phyloP scores from a whole-genome alignment of 495 filamentous ascomycete species.

The Xylaria nigripes region DNA sequence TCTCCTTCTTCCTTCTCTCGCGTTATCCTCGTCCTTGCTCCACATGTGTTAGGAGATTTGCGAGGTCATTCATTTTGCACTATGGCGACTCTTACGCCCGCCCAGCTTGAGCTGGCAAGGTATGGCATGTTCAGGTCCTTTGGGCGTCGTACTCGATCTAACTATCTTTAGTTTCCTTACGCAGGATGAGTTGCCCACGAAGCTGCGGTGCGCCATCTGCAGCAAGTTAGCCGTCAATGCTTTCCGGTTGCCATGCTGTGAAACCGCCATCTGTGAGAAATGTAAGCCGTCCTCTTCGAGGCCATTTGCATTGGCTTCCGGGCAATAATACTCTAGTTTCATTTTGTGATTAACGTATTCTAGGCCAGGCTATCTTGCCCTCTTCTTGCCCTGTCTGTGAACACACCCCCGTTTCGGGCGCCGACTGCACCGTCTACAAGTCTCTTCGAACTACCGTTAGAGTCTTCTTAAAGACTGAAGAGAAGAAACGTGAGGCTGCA shows the following conservation, averaged over 20 bases:
- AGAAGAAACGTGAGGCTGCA: constrained; percentile 66
- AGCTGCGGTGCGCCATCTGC: constrained; percentile 89
- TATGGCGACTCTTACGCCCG: constrained; percentile 31
- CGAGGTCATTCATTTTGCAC: constrained; percentile 8
- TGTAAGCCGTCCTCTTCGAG: constrained; percentile 51
- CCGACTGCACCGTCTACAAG: constrained; percentile 85
- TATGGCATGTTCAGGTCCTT: constrained; percentile 10
- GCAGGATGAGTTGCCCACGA: constrained; percentile 82
- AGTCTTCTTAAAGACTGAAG: constrained; percentile 76
- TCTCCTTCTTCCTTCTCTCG: background rate
- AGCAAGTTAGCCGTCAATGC: constrained; percentile 86
- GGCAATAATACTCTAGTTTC: background rate
- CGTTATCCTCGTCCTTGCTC: background rate
- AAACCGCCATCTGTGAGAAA: constrained; percentile 84
- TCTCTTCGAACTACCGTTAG: constrained; percentile 78
- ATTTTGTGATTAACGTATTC: constrained; percentile 8
- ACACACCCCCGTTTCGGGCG: constrained; percentile 73
- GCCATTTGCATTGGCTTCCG: constrained; percentile 13
- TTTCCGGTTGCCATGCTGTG: constrained; percentile 87
- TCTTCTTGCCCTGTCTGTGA: constrained; percentile 87
- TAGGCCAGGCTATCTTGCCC: constrained; percentile 69
- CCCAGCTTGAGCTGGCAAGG: constrained; percentile 36
- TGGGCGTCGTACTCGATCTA: background rate
- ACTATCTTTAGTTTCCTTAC: constrained; percentile 54
- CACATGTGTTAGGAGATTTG: constrained; percentile 4